A percentile compares a stretch with the other conserved stretches of the same genome.
These are phyloP conservation scores for Aureobasidium sp. DNA, from an alignment of 2,329 filamentous ascomycete genomes.

Conservation along the genomic window DNA sequence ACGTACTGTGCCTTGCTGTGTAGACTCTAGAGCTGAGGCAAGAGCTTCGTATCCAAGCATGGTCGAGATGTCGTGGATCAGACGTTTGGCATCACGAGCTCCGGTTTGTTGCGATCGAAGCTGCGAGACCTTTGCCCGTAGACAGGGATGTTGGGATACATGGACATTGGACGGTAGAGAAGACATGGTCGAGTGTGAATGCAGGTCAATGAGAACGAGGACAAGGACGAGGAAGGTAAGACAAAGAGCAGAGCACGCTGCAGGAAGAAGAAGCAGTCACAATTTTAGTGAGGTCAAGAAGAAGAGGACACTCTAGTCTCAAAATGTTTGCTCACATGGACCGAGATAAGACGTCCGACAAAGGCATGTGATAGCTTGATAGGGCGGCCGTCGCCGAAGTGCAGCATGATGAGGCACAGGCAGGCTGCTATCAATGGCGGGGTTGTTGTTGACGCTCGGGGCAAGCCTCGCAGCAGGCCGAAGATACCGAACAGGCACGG, in stretches of 20 bases:
- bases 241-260: background rate
- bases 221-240: background rate
- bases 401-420: background rate
- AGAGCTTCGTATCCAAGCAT: slow-evolving; percentile 81
- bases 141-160: slow-evolving; percentile 77
- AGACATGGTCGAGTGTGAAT: slow-evolving; percentile 16
- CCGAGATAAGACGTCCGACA: background rate
- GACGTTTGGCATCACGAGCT: slow-evolving; percentile 67
- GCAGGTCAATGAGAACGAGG: background rate
- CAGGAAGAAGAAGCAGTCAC: background rate
- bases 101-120: slow-evolving; percentile 66
- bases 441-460: background rate
- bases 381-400: background rate
- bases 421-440: background rate
- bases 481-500: slow-evolving; percentile 1
- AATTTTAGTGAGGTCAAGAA: background rate
- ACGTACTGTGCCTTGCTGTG: slow-evolving; percentile 47
- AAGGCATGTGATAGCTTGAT: slow-evolving; percentile 10
- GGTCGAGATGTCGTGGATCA: slow-evolving; percentile 80
- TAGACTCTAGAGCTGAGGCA: slow-evolving; percentile 51
- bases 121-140: slow-evolving; percentile 82
- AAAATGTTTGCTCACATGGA: background rate
- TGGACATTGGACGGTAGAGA: slow-evolving; percentile 54
- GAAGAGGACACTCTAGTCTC: background rate
- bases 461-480: background rate